A percentile compares a stretch with the other conserved stretches of the same genome.
Conservation (phyloP, 2,329 filamentous ascomycete genomes). For the Fusarium equiseti region DNA sequence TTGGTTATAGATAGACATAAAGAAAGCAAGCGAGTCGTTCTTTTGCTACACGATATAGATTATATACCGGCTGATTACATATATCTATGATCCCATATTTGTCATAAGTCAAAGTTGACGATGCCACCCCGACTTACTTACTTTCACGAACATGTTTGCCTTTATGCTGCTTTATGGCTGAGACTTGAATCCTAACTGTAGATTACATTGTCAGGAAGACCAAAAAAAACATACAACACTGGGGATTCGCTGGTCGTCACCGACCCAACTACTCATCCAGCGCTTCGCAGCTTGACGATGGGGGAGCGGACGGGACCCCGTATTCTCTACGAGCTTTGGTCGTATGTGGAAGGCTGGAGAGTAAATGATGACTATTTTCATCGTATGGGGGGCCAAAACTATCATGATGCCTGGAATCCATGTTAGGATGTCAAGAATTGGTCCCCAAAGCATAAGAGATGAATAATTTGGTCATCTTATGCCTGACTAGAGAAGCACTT, state of each 20-base stretch:
- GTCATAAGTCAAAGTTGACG: not conserved
- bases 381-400: not conserved
- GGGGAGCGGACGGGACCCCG: slow-evolving; percentile 11
- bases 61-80: not conserved
- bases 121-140: too few relatives aligned
- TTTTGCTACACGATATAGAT: not conserved
- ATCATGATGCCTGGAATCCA: too few relatives aligned
- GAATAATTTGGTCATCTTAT: not conserved
- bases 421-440: not conserved
- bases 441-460: not conserved
- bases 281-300: slow-evolving; percentile 15
- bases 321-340: slow-evolving; percentile 19
- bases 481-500: not conserved
- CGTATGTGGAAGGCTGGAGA: not conserved
- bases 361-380: not conserved
- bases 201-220: not conserved
- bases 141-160: not conserved
- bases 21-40: slow-evolving; percentile 13
- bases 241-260: slow-evolving; percentile 18
- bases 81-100: not conserved
- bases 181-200: not conserved
- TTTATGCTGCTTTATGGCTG: not conserved
- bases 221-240: slow-evolving; percentile 10
- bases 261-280: slow-evolving; percentile 12
- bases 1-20: not conserved